Conservation (phyloP, 768 basidiomycete genomes). For the Agaricus subrufescens region DNA sequence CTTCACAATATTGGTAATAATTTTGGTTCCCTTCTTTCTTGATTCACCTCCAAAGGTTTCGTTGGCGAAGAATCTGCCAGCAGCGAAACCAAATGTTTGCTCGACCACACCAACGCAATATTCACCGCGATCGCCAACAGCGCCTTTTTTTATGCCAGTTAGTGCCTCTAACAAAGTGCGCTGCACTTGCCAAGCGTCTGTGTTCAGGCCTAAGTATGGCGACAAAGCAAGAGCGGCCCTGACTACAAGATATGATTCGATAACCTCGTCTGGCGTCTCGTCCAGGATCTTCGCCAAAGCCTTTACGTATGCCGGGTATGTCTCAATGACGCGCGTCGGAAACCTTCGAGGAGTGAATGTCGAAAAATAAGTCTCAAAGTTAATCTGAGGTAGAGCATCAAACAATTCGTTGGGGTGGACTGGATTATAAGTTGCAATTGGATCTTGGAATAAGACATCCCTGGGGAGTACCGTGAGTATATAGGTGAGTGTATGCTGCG, state of each 20-base stretch:
- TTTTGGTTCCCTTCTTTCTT: constrained; percentile 71
- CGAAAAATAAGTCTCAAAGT: constrained; percentile 84
- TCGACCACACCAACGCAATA: constrained; percentile 77
- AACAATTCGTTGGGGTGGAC: constrained; percentile 65
- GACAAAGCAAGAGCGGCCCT: constrained; percentile 68
- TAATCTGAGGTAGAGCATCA: constrained; percentile 64
- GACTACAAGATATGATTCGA: constrained; percentile 87
- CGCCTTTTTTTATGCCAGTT: constrained; percentile 83
- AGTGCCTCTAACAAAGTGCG: constrained; percentile 67
- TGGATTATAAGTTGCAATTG: constrained; percentile 87
- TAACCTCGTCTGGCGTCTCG: constrained; percentile 57
- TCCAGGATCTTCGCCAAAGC: constrained; percentile 68
- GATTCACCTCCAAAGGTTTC: constrained; percentile 78
- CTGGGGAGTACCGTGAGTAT: constrained; percentile 25
- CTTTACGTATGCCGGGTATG: constrained; percentile 71
- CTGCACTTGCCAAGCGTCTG: constrained; percentile 75
- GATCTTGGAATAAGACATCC: constrained; percentile 72
- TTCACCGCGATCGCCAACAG: constrained; percentile 76
- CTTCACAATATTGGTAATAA: constrained; percentile 73
- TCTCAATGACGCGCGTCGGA: constrained; percentile 75
- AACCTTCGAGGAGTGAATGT: constrained; percentile 75
- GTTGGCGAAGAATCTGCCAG: constrained; percentile 86
- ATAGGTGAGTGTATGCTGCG: not conserved
- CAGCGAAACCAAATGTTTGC: constrained; percentile 76
- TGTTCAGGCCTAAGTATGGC: constrained; percentile 65